Percentiles rank a stretch among this genome's conserved stretches.
Evolutionary conservation across 176 grass and related monocot species (phyloP).

Genomic region (Thinopyrum elongatum): DNA sequence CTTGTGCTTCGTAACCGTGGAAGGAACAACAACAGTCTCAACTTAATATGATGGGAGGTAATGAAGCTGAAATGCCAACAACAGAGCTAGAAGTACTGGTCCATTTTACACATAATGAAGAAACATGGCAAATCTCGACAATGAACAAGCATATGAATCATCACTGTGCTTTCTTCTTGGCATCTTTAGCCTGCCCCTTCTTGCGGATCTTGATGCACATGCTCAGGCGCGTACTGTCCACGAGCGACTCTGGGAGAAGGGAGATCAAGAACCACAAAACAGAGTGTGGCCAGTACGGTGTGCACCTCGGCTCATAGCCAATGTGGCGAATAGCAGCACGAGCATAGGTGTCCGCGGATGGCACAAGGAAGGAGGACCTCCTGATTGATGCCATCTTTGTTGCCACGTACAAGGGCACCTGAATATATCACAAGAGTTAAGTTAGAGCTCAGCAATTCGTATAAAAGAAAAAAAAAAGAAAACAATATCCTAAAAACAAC

Average conservation of each 20-base stretch:
- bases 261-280: slow-evolving; percentile 72
- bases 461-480: background rate
- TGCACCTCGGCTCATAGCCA: slow-evolving; percentile 77
- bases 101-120: slow-evolving; percentile 17
- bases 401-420: slow-evolving; percentile 87
- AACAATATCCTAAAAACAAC: background rate
- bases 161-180: slow-evolving; percentile 63
- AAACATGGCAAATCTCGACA: slow-evolving; percentile 5
- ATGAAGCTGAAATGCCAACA: slow-evolving; percentile 23
- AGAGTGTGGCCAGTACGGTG: slow-evolving; percentile 89
- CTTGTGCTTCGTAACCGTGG: slow-evolving; percentile 8
- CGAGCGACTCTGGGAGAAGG: slow-evolving; percentile 46
- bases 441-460: background rate
- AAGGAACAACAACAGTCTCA: slow-evolving; percentile 15
- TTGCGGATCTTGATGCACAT: slow-evolving; percentile 81
- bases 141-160: slow-evolving; percentile 24
- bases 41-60: background rate
- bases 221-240: slow-evolving; percentile 58
- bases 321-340: slow-evolving; percentile 63
- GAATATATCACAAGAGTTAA: background rate
- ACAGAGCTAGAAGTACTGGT: slow-evolving; percentile 20
- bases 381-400: slow-evolving; percentile 91
- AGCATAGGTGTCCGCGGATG: slow-evolving; percentile 79
- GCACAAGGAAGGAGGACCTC: slow-evolving; percentile 73
- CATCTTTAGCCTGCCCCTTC: slow-evolving; percentile 68